These are phyloP conservation scores for Aureobasidium sp. DNA, from an alignment of 2,329 filamentous ascomycete genomes.

Conservation along the genomic window DNA sequence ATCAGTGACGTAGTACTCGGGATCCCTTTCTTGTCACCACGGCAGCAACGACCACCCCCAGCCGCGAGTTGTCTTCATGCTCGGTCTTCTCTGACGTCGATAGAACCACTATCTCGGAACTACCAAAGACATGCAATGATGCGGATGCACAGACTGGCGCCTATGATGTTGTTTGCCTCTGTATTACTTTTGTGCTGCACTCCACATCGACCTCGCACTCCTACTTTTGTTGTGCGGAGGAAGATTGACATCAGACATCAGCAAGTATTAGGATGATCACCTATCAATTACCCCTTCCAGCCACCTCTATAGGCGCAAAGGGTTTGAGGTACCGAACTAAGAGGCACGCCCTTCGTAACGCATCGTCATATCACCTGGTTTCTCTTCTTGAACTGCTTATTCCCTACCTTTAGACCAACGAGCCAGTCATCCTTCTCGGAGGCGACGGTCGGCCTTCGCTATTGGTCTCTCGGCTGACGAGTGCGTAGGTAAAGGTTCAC, in stretches of 20 bases:
- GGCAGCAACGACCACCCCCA: not conserved
- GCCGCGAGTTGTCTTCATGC: not conserved
- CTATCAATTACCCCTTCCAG: not conserved
- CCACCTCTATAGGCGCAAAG: constrained; percentile 1
- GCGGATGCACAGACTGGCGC: not conserved
- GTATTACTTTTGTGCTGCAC: constrained; percentile 9
- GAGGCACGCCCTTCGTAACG: not conserved
- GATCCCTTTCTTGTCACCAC: not conserved
- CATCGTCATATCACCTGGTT: not conserved
- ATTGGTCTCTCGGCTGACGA: not conserved
- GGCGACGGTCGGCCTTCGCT: no score
- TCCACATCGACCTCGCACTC: not conserved
- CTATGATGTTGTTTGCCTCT: constrained; percentile 11
- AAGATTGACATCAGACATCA: not conserved
- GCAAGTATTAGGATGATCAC: not conserved
- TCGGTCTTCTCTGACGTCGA: constrained; percentile 5
- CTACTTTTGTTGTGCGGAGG: not conserved
- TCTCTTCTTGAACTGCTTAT: not conserved
- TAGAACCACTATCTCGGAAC: not conserved
- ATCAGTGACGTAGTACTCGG: not conserved
- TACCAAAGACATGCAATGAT: not conserved
- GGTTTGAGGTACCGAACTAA: not conserved
- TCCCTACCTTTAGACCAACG: not conserved
- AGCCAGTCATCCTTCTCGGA: not conserved
- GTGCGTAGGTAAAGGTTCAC: not conserved